Evolutionary conservation across 345 rosid genomes (phyloP).

Genomic region (Lepidium didymum): DNA sequence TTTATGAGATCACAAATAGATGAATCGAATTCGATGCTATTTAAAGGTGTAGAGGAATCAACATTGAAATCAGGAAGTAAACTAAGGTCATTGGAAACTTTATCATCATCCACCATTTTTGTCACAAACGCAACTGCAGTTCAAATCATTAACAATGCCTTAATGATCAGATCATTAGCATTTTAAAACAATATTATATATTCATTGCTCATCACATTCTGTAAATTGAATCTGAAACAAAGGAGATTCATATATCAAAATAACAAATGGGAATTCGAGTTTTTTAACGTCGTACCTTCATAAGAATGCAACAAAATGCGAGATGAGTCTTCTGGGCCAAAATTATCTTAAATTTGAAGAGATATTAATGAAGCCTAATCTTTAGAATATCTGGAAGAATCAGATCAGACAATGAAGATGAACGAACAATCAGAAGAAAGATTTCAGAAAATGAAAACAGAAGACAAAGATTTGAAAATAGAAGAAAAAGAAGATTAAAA

Average conservation of each 20-base stretch:
- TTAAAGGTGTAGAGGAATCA: neutral
- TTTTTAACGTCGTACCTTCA: conserved; percentile 15
- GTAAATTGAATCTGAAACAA: neutral
- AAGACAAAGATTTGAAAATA: conserved; percentile 6
- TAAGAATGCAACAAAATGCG: neutral
- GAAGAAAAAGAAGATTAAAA: neutral
- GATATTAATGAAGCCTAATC: neutral
- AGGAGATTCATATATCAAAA: neutral
- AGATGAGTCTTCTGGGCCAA: neutral
- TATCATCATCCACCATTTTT: conserved; percentile 16
- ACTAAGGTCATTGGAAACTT: conserved; percentile 14
- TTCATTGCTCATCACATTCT: neutral
- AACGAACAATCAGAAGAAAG: neutral
- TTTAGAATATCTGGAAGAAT: neutral
- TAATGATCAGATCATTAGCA: neutral
- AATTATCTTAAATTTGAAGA: neutral
- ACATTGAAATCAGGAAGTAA: conserved; percentile 11
- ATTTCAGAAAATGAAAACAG: neutral
- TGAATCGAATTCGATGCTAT: conserved; percentile 11
- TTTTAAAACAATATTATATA: neutral
- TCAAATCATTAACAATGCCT: neutral
- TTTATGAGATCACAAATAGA: conserved; percentile 16
- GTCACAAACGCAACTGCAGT: neutral
- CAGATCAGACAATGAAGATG: neutral
- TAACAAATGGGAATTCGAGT: neutral